These are phyloP conservation scores for Solanum tarapatanum DNA, from an alignment of 257 asterid species.

Conservation along the genomic window DNA sequence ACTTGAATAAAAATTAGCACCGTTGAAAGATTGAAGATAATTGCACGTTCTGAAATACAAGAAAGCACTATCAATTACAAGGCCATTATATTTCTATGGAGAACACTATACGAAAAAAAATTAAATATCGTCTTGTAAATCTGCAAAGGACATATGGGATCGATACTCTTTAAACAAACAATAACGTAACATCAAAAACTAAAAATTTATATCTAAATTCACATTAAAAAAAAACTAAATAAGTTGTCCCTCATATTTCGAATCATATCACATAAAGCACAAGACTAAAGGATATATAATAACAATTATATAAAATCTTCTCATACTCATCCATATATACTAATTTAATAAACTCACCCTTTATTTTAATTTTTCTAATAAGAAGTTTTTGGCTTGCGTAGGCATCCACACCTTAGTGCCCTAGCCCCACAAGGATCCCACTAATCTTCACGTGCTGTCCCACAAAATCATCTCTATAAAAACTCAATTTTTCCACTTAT, in stretches of 20 bases:
- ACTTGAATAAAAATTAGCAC: too few species aligned
- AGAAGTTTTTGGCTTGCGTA: constrained; percentile 6
- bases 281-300: not conserved
- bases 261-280: not conserved
- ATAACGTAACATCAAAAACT: not conserved
- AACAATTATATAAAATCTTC: not conserved
- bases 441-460: not conserved
- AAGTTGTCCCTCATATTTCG: not conserved
- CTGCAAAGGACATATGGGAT: too few species aligned
- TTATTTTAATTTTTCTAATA: not conserved
- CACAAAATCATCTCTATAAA: constrained; percentile 15
- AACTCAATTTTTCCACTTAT: constrained; percentile 1
- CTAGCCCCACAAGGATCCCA: not conserved
- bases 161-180: not conserved
- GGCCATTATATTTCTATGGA: not conserved
- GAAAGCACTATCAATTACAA: too few species aligned
- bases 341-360: not conserved
- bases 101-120: not conserved
- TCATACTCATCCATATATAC: not conserved
- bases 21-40: too few species aligned
- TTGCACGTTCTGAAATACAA: not conserved
- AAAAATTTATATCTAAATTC: not conserved
- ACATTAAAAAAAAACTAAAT: too few species aligned
- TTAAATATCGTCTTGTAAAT: not conserved
- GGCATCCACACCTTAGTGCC: constrained; percentile 14